Base-by-base conservation (phyloP, 2,329 filamentous ascomycete species). In the Cyanodermella asteris region DNA sequence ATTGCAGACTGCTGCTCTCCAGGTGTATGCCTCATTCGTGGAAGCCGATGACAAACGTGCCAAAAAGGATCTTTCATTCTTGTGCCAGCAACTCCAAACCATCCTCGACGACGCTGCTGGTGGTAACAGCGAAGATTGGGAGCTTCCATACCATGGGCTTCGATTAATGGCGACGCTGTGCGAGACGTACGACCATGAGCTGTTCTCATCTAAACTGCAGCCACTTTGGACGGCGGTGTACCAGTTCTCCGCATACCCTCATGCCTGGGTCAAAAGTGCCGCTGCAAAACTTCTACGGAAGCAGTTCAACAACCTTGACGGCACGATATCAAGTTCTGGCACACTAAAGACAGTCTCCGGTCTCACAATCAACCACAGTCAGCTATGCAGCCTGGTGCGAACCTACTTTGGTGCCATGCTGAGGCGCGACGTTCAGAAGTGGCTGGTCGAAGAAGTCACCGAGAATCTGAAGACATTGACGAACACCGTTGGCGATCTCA, bases 11-110 rank as follows among this genome's bases (percentile, higher is more conserved):
- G 64, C 84, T 13, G 76, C 73, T 2, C 56, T 93, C 26, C 75
- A 87, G 42, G 67, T 74, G 16, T 91, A 82, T 52, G 64, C 69
- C 2, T 67, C 87, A 25, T 91, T 84, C 45, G 75, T 91, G 29
- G 75, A 87, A 31, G 64, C 63, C 0, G 61, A 62, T 17, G 64
- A 66, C 18, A 53, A 61, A 6, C 67, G 64, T 30, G 69, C 69
- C 30, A 59, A 64, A 30, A 73, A 72, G 38, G 74, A 91, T 38
- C 52, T 76, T 7, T 55, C 59, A 7, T 60, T 68, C 18, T 56
- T 82, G 3, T 40, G 49, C 25, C 47, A 38, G 27, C 49, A 39
- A 26, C 53, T 61, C 5, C 45, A 55, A 5, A 50, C 69, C 12
- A 49, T 77, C 16, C 38, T 47, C 22, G 46, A 46, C 4, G 51